These are phyloP conservation scores for Mucor racemosus DNA, from an alignment of 371 early-diverging fungal genomes.

Conservation along the genomic window DNA sequence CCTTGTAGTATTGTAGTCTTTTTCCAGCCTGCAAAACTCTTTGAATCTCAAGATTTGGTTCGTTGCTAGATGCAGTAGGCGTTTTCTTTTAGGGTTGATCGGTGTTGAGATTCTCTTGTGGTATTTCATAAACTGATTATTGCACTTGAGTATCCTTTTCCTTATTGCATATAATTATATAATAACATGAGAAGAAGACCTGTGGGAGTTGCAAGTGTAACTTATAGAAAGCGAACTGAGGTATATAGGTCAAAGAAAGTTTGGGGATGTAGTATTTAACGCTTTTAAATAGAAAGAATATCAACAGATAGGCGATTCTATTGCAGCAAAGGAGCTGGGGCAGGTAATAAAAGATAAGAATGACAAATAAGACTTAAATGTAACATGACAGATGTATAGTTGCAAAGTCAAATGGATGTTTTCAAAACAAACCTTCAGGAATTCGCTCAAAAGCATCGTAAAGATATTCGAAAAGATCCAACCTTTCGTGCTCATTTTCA, in stretches of 20 bases:
- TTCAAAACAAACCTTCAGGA: slow-evolving; percentile 85
- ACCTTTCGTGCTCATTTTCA: slow-evolving; percentile 91
- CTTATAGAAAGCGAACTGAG: slow-evolving; percentile 34
- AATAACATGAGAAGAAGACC: slow-evolving; percentile 44
- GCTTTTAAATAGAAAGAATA: slow-evolving; percentile 49
- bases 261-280: no score
- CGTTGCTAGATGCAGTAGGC: no score
- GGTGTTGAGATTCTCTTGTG: no score
- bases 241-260: slow-evolving; percentile 20
- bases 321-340: slow-evolving; percentile 61
- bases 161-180: background rate
- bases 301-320: slow-evolving; percentile 57
- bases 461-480: slow-evolving; percentile 89
- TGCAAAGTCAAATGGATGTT: slow-evolving; percentile 74
- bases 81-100: no score
- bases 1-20: no score
- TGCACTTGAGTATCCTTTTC: background rate
- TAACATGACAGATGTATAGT: slow-evolving; percentile 30
- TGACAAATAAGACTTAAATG: background rate
- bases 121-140: no score
- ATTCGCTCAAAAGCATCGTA: slow-evolving; percentile 85
- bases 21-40: no score
- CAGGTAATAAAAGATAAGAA: slow-evolving; percentile 37
- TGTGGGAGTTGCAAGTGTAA: slow-evolving; percentile 41
- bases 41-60: no score